phyloP scores from a whole-genome alignment of 805 yeast genomes.

The Yarrowia hollandica region DNA sequence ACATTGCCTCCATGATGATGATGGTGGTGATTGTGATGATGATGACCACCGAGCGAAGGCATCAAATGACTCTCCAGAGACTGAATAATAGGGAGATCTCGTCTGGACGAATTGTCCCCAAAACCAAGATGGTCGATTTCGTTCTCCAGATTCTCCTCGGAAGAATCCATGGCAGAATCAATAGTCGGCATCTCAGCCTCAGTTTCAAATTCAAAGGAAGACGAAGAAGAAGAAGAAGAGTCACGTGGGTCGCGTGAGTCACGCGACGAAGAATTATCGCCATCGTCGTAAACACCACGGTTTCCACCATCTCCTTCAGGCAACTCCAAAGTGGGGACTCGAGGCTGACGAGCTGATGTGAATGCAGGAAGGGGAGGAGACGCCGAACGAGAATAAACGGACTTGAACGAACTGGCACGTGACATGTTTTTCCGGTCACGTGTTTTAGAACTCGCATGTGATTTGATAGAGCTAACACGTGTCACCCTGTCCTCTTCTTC shows the following conservation, averaged over 20 bases:
- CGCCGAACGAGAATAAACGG: too few relatives aligned
- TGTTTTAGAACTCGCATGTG: neutral
- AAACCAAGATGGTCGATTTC: neutral
- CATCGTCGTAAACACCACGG: too few relatives aligned
- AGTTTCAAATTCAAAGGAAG: neutral
- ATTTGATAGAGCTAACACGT: neutral
- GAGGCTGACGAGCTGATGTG: neutral
- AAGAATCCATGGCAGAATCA: neutral
- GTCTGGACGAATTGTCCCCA: neutral
- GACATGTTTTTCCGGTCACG: neutral
- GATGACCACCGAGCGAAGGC: too few relatives aligned
- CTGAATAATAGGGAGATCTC: neutral
- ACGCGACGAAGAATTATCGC: neutral
- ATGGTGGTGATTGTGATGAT: neutral
- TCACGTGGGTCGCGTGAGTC: neutral
- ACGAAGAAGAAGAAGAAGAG: neutral
- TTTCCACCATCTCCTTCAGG: constrained; percentile 10
- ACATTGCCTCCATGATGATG: neutral
- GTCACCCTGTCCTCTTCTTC: too few relatives aligned
- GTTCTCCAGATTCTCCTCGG: neutral
- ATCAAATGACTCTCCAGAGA: neutral
- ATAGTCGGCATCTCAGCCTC: neutral
- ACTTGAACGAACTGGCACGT: neutral
- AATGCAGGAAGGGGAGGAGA: neutral
- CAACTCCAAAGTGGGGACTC: neutral